Conservation (phyloP, 139 green algal species). For the Picochlorum sp. region DNA sequence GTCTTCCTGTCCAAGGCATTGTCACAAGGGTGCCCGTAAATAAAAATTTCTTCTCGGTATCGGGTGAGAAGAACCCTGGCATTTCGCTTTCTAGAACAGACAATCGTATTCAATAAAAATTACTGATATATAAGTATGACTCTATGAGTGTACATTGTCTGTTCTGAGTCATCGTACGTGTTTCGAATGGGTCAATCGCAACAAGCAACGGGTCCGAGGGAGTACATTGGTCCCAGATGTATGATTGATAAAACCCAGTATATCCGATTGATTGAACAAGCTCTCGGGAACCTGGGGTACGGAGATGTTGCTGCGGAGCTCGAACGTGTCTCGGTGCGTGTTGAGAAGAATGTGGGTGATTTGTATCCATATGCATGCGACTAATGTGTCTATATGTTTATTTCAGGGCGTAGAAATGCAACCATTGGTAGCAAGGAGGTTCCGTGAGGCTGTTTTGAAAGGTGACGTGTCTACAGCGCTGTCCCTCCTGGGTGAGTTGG, state of each 20-base stretch:
- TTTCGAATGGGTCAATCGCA: neutral
- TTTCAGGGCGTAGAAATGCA: conserved; percentile 46
- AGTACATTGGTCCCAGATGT: conserved; percentile 5
- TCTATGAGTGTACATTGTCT: too few species aligned
- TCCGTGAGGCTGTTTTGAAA: conserved; percentile 43
- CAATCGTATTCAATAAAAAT: too few species aligned
- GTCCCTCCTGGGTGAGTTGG: conserved; percentile 42
- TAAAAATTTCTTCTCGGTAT: too few species aligned
- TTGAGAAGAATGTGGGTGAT: too few species aligned
- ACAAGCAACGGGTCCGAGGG: neutral
- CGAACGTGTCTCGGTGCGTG: conserved; percentile 43
- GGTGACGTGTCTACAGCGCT: conserved; percentile 53
- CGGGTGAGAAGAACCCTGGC: too few species aligned
- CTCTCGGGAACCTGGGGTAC: conserved; percentile 57
- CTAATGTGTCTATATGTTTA: conserved; percentile 11
- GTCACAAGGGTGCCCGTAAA: too few species aligned
- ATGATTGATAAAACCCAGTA: conserved; percentile 45
- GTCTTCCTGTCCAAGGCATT: too few species aligned
- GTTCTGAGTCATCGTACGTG: neutral
- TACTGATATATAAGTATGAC: too few species aligned
- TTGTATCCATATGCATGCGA: neutral
- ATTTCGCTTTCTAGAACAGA: too few species aligned
- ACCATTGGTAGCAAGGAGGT: conserved; percentile 36
- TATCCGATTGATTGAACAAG: conserved; percentile 67
- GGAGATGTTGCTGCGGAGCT: conserved; percentile 28